These are phyloP conservation scores for Suillus ampliporus DNA, from an alignment of 768 basidiomycete species.

Conservation along the genomic window DNA sequence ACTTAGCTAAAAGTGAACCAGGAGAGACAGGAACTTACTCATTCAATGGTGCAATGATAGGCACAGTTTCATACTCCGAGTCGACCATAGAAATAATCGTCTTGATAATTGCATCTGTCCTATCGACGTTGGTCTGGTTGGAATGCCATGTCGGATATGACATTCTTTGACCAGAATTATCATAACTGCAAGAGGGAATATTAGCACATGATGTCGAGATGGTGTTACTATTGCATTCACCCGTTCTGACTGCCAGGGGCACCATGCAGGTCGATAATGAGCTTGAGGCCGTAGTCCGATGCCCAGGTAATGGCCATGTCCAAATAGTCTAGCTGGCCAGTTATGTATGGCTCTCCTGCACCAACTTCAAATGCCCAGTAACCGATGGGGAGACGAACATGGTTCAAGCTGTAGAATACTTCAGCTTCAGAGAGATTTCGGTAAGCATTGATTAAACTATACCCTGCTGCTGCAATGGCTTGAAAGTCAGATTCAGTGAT, in stretches of 20 bases:
- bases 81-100: conserved; percentile 59
- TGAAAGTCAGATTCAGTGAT: conserved; percentile 68
- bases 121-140: conserved; percentile 49
- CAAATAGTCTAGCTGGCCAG: conserved; percentile 52
- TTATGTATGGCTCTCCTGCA: conserved; percentile 45
- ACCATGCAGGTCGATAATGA: conserved; percentile 60
- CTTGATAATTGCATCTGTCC: conserved; percentile 58
- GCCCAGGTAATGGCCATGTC: conserved; percentile 50
- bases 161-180: conserved; percentile 75
- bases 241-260: conserved; percentile 55
- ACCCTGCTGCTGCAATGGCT: conserved; percentile 50
- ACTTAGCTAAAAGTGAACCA: background rate
- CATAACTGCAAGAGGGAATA: conserved; percentile 53
- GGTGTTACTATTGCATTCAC: conserved; percentile 40
- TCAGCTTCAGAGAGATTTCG: conserved; percentile 16
- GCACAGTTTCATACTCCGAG: conserved; percentile 60
- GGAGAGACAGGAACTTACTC: conserved; percentile 40
- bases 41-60: conserved; percentile 72
- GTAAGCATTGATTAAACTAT: background rate
- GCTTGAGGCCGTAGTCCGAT: conserved; percentile 46
- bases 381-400: conserved; percentile 68
- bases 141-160: conserved; percentile 59
- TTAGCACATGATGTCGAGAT: conserved; percentile 1
- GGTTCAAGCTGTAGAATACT: conserved; percentile 56
- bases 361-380: conserved; percentile 51